These are phyloP conservation scores for Aspergillus sp. DNA, from an alignment of 2,329 filamentous ascomycete species.

Conservation along the genomic window DNA sequence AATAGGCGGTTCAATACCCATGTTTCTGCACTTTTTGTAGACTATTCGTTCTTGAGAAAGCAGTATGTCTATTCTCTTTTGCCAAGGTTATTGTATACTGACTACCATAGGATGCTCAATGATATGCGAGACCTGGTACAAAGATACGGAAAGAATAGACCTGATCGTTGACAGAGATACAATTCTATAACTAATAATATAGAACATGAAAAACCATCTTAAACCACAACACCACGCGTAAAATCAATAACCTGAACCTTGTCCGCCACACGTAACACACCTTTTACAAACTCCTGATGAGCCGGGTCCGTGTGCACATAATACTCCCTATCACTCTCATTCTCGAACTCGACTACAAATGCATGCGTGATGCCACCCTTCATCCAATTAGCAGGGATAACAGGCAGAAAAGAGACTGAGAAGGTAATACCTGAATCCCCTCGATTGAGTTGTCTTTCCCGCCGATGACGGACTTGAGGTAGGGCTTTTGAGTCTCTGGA, in stretches of 20 bases:
- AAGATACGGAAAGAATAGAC: constrained; percentile 11
- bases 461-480: constrained; percentile 52
- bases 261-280: constrained; percentile 21
- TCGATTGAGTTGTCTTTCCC: constrained; percentile 57
- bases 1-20: constrained; percentile 28
- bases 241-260: constrained; percentile 33
- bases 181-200: neutral
- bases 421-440: constrained; percentile 46
- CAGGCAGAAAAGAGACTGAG: neutral
- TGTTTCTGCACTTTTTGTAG: constrained; percentile 25
- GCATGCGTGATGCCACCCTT: constrained; percentile 59
- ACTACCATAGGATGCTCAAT: constrained; percentile 13
- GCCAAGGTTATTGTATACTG: neutral
- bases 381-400: neutral
- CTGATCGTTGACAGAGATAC: too few relatives aligned
- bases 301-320: constrained; percentile 58
- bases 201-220: neutral
- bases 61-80: constrained; percentile 14
- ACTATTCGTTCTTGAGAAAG: constrained; percentile 18
- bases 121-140: constrained; percentile 17
- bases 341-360: constrained; percentile 61
- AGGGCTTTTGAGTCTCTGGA: constrained; percentile 50
- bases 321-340: constrained; percentile 56
- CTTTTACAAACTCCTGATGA: constrained; percentile 54
- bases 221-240: constrained; percentile 10